Evolutionary conservation across 345 rosid genomes (phyloP).

Genomic region (Brassica rapa): DNA sequence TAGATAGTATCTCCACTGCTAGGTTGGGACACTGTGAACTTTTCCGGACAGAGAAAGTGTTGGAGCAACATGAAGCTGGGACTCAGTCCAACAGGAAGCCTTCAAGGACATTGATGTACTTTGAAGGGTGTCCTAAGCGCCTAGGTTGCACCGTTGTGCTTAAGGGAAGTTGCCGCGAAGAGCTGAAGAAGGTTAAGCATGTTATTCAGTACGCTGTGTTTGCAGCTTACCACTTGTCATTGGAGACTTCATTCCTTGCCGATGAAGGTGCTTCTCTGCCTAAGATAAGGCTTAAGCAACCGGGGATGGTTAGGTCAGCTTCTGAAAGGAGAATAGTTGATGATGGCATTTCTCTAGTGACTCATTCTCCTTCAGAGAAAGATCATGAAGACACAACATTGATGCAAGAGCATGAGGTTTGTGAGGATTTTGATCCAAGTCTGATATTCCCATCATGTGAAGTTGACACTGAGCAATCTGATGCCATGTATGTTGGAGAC

Average conservation of each 20-base stretch:
- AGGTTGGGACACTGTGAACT: constrained; percentile 85
- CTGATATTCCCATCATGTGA: constrained; percentile 37
- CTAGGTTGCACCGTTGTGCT: constrained; percentile 73
- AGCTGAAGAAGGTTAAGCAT: constrained; percentile 90
- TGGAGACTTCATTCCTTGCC: constrained; percentile 96
- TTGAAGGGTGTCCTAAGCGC: constrained; percentile 99
- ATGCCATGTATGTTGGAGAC: constrained; percentile 35
- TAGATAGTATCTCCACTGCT: constrained; percentile 60
- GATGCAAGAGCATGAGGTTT: constrained; percentile 43
- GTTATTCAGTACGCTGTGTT: constrained; percentile 89
- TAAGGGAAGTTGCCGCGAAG: constrained; percentile 73
- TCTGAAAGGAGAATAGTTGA: constrained; percentile 51
- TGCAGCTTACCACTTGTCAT: constrained; percentile 95
- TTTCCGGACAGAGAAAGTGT: constrained; percentile 69
- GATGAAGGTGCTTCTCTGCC: constrained; percentile 99
- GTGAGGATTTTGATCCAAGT: constrained; percentile 45
- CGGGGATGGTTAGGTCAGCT: constrained; percentile 36
- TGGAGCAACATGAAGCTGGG: constrained; percentile 73
- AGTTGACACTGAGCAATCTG: constrained; percentile 41
- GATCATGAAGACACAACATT: constrained; percentile 18
- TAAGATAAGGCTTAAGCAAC: constrained; percentile 48
- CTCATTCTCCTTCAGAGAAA: constrained; percentile 39
- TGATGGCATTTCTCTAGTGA: constrained; percentile 42
- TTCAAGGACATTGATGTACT: constrained; percentile 93
- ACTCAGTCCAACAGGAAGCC: constrained; percentile 69